Conservation (phyloP, 371 early-diverging fungal genomes). For the Encephalitozoon hellem region DNA sequence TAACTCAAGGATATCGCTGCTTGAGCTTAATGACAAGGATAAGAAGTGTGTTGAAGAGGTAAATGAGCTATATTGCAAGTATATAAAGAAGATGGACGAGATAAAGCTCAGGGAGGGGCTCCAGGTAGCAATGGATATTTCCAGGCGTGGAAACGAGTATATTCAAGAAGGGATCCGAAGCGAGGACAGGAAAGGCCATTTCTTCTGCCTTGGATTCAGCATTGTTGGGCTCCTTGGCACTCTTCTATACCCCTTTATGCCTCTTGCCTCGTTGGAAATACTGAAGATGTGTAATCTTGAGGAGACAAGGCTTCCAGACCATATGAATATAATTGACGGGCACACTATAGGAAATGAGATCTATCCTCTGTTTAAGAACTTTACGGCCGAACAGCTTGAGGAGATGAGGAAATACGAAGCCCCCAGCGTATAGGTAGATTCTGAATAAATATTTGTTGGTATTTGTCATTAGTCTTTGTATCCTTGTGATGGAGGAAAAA, state of each 20-base stretch:
- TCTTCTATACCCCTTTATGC: conserved; percentile 83
- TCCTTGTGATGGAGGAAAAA: not conserved
- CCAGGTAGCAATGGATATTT: conserved; percentile 76
- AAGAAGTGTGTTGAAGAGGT: conserved; percentile 69
- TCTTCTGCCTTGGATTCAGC: conserved; percentile 71
- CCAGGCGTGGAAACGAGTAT: conserved; percentile 81
- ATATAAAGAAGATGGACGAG: conserved; percentile 69
- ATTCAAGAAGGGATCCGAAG: conserved; percentile 69
- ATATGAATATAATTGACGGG: conserved; percentile 4
- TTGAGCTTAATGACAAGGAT: conserved; percentile 62
- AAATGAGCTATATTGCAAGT: conserved; percentile 68
- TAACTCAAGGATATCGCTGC: conserved; percentile 61
- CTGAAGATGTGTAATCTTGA: conserved; percentile 26
- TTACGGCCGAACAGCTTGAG: conserved; percentile 3
- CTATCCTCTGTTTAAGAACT: conserved; percentile 12
- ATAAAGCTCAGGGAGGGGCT: conserved; percentile 78
- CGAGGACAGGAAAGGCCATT: conserved; percentile 72
- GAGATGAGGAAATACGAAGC: not conserved
- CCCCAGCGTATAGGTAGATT: not conserved
- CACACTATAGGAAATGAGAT: conserved; percentile 8
- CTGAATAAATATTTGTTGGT: not conserved
- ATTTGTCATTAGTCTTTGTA: not conserved
- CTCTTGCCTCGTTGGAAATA: conserved; percentile 63
- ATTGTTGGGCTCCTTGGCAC: conserved; percentile 75
- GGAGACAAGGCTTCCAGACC: not conserved